phyloP scores from a whole-genome alignment of 495 filamentous ascomycete species.

The Elaphomyces granulatus region DNA sequence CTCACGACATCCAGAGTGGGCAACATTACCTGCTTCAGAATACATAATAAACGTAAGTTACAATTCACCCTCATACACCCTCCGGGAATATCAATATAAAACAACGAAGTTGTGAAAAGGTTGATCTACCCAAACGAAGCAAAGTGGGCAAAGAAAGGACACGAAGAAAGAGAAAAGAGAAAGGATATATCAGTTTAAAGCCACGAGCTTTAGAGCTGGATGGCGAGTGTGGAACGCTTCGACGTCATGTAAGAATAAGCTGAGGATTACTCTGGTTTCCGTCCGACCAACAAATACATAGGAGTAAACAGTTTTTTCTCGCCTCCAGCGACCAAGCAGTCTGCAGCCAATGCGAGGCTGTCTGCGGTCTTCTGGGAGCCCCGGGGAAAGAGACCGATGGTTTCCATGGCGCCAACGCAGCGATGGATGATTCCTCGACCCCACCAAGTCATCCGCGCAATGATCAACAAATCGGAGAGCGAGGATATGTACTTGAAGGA shows the following conservation, averaged over 20 bases:
- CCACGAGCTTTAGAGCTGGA: no score
- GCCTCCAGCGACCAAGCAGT: slow-evolving; percentile 79
- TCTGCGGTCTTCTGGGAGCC: slow-evolving; percentile 96
- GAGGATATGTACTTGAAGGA: slow-evolving; percentile 70
- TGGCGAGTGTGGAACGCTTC: no score
- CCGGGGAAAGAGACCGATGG: slow-evolving; percentile 53
- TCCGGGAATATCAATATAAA: no score
- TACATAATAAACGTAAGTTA: no score
- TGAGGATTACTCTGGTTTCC: slow-evolving; percentile 53
- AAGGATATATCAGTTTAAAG: no score
- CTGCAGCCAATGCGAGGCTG: slow-evolving; percentile 66
- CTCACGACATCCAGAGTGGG: no score
- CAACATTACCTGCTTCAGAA: no score
- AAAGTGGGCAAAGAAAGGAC: no score
- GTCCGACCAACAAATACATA: slow-evolving; percentile 96
- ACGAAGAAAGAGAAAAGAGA: no score
- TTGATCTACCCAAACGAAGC: no score
- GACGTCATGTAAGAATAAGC: background rate
- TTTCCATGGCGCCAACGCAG: slow-evolving; percentile 68
- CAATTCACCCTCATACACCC: no score
- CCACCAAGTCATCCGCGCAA: slow-evolving; percentile 80
- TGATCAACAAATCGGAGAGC: slow-evolving; percentile 66
- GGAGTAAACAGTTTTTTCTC: slow-evolving; percentile 93
- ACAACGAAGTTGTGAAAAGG: no score
- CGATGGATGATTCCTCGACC: slow-evolving; percentile 64